Evolutionary conservation across 1,284 basidiomycete genomes (phyloP), one percentile per base, ranked within the genome.

Genomic region (Marasmius fiardii): DNA sequence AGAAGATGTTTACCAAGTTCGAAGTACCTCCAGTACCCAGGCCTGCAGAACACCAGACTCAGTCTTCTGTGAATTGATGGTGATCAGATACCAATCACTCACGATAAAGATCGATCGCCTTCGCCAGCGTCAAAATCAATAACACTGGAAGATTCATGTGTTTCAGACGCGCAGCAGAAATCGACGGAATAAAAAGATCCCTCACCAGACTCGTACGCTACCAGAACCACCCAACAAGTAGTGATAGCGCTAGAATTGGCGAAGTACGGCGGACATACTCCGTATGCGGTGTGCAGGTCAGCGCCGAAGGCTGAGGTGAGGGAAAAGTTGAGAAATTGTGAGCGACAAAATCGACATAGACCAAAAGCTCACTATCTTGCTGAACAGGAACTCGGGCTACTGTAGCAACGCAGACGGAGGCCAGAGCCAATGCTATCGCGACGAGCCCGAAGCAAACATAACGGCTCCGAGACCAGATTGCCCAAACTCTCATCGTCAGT

Each of bases 221-320:
- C 47, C 26, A 49, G 31, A 31, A 49, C 26, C 26, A 49, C 18
- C 12, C 28, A 49, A 20, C 47, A 49, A 14, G 26, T 31, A n/a
- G 47, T 49, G 4, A 49, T 49, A 18, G 47, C 47, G n/a, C 28
- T 49, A 18, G 47, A 49, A 33, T 20, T 33, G 11, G 47, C 24
- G 28, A 49, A 49, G 18, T 49, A 49, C 28, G 47, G 47, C 4
- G 47, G 47, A n/a, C 47, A 49, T 12, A 49, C 28, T 11, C 47
- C 47, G 28, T 49, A 49, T 8, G 26, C 28, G 16, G 24, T 8
- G 16, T 49, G 10, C 8, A 49, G 10, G 18, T 33, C 26, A 16
- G 24, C 26, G 8, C 47, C 47, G 16, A 49, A 49, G 5, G 47
- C 47, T 49, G 18, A 31, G 4, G n/a, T 26, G 5, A 24, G 14